These are phyloP conservation scores for Rhizophora apiculata DNA, from an alignment of 345 rosid genomes.

Conservation along the genomic window DNA sequence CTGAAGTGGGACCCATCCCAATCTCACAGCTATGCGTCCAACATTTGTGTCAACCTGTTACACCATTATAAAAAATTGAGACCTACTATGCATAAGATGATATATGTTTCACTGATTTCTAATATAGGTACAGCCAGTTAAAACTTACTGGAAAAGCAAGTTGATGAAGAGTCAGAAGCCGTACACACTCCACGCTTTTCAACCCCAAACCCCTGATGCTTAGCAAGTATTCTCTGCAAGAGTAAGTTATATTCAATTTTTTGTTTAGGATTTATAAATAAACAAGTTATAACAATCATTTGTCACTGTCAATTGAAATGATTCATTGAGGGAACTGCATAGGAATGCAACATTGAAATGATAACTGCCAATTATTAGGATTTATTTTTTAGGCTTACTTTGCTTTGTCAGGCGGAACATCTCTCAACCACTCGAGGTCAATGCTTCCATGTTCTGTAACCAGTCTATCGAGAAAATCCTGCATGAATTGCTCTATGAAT, in stretches of 20 bases:
- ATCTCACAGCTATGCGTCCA: conserved; percentile 61
- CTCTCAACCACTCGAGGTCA: conserved; percentile 73
- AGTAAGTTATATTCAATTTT: too few relatives aligned
- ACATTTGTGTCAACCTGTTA: conserved; percentile 74
- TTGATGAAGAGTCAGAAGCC: conserved; percentile 53
- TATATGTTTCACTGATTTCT: too few relatives aligned
- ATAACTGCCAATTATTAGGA: background rate
- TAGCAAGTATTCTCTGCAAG: conserved; percentile 48
- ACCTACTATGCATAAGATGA: background rate
- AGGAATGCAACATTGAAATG: background rate
- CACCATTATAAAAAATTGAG: background rate
- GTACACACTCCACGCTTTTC: conserved; percentile 71
- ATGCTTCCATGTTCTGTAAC: conserved; percentile 33
- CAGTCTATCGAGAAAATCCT: conserved; percentile 50
- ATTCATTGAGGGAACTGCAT: background rate
- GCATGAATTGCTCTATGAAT: background rate
- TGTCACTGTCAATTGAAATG: background rate
- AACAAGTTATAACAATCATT: too few relatives aligned
- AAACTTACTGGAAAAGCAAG: conserved; percentile 61
- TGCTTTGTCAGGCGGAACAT: conserved; percentile 49
- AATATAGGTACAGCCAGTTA: too few relatives aligned
- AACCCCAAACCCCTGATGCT: conserved; percentile 51
- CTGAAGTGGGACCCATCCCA: conserved; percentile 79
- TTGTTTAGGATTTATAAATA: too few relatives aligned
- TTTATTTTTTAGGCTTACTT: conserved; percentile 38